Base-by-base conservation (phyloP, 176 grass and related monocot genomes). In the Aegilops sharonensis region DNA sequence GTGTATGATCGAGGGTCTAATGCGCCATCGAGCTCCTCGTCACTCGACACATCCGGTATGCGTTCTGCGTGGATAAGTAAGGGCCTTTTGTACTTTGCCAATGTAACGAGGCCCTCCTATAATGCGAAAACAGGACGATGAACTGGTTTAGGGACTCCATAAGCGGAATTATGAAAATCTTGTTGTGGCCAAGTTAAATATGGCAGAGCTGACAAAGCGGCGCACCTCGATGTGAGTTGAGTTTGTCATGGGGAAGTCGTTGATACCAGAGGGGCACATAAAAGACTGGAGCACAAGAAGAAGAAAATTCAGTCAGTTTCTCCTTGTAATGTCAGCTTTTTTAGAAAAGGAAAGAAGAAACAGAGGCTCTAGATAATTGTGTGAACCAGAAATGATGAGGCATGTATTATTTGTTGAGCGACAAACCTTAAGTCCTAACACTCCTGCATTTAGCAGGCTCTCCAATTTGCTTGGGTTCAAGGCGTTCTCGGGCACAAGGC, bases 241-340 rank as follows among this genome's bases (percentile, higher is more conserved):
- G 80, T 99, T 99, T 91, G 97, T 99, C 97, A 99, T 95, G 64
- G 97, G 97, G 42, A 99, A 99, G 79, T 99, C 97, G 67, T 93
- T 90, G 83, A 91, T 99, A 59, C 92, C 97, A 48, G 97, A 99
- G 34, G 92, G 97, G 54, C 94, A 96, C 97, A 99, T 99, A 87
- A 99, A 99, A 76, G 97, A 99, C 97, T 99, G 50, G 77, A 92
- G 29, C 11, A 57, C 79, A 86, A 77, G 80, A 59, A 68, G 68
- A 88, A 67, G 72, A 56, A 20, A 59, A 59, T 59, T 1, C 29
- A 71, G 43, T 91, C 56, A 88, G 81, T 63, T 15, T 35, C 20
- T 76, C 12, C 15, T 36, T 25, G 13, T 59, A 89, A 0, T 32
- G 29, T 75, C 23, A 47, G 11, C 4, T 34, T 0, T 9, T 73